Percentiles rank a stretch among this genome's conserved stretches.
Conservation (phyloP, 2,329 filamentous ascomycete species). For the Acephala macrosclerotiorum region DNA sequence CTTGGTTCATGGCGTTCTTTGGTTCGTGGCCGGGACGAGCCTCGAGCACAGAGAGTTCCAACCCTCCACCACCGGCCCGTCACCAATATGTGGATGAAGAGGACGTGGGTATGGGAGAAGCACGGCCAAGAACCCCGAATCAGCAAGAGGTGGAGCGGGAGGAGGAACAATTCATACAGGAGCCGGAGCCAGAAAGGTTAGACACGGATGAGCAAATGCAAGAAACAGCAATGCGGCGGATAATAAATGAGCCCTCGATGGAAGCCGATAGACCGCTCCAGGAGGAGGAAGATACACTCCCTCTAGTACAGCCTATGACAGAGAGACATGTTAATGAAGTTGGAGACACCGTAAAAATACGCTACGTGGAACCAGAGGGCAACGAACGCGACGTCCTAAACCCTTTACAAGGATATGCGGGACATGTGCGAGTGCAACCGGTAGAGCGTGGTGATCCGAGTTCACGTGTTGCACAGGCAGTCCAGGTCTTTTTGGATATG, state of each 20-base stretch:
- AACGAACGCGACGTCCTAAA: slow-evolving; percentile 18
- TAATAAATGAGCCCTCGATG: slow-evolving; percentile 14
- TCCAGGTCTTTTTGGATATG: slow-evolving; percentile 16
- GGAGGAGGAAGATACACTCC: slow-evolving; percentile 21
- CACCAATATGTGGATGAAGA: slow-evolving; percentile 3
- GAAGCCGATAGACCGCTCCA: slow-evolving; percentile 6
- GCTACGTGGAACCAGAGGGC: slow-evolving; percentile 25
- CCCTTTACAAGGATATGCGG: slow-evolving; percentile 12
- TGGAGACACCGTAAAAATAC: slow-evolving; percentile 17
- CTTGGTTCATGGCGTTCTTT: slow-evolving; percentile 32
- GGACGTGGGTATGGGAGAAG: slow-evolving; percentile 20
- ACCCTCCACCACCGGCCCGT: background rate
- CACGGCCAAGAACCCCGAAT: slow-evolving; percentile 4
- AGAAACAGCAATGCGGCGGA: slow-evolving; percentile 19
- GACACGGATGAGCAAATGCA: slow-evolving; percentile 15
- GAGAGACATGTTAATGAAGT: slow-evolving; percentile 11
- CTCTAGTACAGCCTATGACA: slow-evolving; percentile 21
- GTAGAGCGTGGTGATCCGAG: slow-evolving; percentile 16
- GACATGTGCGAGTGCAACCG: slow-evolving; percentile 8
- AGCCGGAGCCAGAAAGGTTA: slow-evolving; percentile 6
- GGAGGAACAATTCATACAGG: slow-evolving; percentile 6
- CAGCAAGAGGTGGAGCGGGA: slow-evolving; percentile 18
- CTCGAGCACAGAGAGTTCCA: slow-evolving; percentile 16
- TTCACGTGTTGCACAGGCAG: slow-evolving; percentile 23
- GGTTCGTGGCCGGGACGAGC: slow-evolving; percentile 11